Evolutionary conservation across 176 grass and related monocot genomes (phyloP), one percentile per base, ranked within the genome.

Genomic region (Carex pumila): DNA sequence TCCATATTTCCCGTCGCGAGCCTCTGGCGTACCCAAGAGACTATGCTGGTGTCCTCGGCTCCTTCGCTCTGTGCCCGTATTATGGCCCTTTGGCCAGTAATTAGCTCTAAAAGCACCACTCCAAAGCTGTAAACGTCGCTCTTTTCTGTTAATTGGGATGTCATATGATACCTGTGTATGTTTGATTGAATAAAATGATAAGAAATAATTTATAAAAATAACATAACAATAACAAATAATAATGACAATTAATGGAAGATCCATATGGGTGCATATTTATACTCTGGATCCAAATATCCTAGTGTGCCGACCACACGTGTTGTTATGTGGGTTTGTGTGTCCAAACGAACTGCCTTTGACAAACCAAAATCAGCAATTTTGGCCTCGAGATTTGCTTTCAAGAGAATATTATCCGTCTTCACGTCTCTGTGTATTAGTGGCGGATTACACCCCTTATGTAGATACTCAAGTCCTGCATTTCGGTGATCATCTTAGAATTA

Each of bases 301-400:
- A 30, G 71, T 6, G 92, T 94, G 13, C 89, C 91, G 0, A 79
- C 55, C 0, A 91, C 8, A 0, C 22, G 12, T 1, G 89, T 89
- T 12, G 85, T 90, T 12, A 89, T 34, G 1, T 87, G 84, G 5
- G 83, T 88, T 4, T 60, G 52, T 8, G 49, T 11, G 2, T 87
- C 87, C 0, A 0, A 3, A 18, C 57, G 1, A 12, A 90, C 61
- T 8, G 88, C 55, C 81, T 79, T 95, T 4, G 89, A 62, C 3
- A 95, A 4, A 39, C 91, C 93, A 55, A 95, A 95, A 61, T 95
- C 89, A 2, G 91, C 90, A 5, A 95, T 84, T 82, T 91, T 95
- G 17, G 93, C 93, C 64, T 95, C 83, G 0, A 91, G 11, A 1
- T 81, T 86, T 1, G 65, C 1, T 6, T 89, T 86, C 34, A 95